Percentiles rank a stretch among this genome's conserved stretches.
Evolutionary conservation across 1,284 basidiomycete genomes (phyloP).

Genomic region (Cronartium quercuum): DNA sequence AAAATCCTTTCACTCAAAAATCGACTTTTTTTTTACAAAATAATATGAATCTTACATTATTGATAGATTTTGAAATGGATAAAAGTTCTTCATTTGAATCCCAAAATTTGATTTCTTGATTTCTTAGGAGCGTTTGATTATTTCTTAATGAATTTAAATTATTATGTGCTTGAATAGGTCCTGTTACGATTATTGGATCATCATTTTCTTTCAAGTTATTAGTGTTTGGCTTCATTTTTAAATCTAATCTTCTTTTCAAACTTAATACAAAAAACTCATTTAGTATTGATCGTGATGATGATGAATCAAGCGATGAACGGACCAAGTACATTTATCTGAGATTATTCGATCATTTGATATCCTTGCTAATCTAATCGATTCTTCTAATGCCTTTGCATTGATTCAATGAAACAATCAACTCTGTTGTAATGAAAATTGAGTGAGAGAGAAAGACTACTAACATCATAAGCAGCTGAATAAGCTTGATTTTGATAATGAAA

Average conservation of each 20-base stretch:
- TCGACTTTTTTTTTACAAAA: not conserved
- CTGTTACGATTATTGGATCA: not conserved
- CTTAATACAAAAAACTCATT: not conserved
- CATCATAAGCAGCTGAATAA: slow-evolving; percentile 36
- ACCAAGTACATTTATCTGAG: slow-evolving; percentile 35
- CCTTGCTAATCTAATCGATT: slow-evolving; percentile 28
- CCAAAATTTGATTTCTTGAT: slow-evolving; percentile 16
- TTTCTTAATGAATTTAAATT: slow-evolving; percentile 20
- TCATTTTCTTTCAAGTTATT: not conserved
- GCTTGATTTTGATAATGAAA: slow-evolving; percentile 28
- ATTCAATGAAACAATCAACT: not conserved
- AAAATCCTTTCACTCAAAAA: not conserved
- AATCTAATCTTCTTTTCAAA: not conserved
- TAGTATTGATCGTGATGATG: not conserved
- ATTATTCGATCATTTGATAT: slow-evolving; percentile 20
- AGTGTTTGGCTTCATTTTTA: not conserved
- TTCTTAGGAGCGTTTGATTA: not conserved
- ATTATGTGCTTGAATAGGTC: slow-evolving; percentile 29
- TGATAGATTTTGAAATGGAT: slow-evolving; percentile 11
- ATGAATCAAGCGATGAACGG: not conserved
- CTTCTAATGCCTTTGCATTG: slow-evolving; percentile 18
- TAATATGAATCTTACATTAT: not conserved
- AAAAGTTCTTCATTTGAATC: slow-evolving; percentile 35
- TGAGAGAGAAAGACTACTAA: not conserved
- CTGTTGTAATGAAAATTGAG: not conserved